Percentiles rank a stretch among this genome's conserved stretches.
phyloP scores from a whole-genome alignment of 1,139 yeast species.

The Yamadazyma friedrichii region DNA sequence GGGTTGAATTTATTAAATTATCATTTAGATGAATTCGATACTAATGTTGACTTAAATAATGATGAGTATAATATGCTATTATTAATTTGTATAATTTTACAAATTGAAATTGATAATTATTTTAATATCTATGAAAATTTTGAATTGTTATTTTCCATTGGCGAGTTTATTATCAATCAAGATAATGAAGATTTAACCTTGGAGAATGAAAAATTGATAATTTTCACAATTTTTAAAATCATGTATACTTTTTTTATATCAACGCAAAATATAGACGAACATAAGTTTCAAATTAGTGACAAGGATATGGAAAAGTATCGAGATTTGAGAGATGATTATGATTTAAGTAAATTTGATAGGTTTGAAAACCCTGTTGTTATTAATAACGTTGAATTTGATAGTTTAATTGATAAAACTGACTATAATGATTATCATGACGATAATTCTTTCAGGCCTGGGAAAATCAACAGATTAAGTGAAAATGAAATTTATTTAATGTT shows the following conservation, averaged over 20 bases:
- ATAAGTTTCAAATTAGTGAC: constrained; percentile 38
- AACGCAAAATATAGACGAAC: constrained; percentile 38
- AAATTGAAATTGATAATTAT: constrained; percentile 36
- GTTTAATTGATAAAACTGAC: constrained; percentile 11
- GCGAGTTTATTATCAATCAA: constrained; percentile 26
- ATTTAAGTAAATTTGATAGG: constrained; percentile 21
- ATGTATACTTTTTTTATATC: constrained; percentile 35
- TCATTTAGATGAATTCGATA: constrained; percentile 45
- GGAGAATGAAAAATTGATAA: constrained; percentile 16
- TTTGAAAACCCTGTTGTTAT: constrained; percentile 5
- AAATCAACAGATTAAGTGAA: constrained; percentile 9
- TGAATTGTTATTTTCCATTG: constrained; percentile 43
- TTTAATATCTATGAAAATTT: constrained; percentile 45
- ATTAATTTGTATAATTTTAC: constrained; percentile 32
- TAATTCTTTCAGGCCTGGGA: constrained; percentile 9
- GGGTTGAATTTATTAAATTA: constrained; percentile 35
- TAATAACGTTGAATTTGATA: background rate
- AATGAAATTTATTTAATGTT: constrained; percentile 39
- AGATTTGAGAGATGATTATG: constrained; percentile 37
- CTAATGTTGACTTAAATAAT: constrained; percentile 19
- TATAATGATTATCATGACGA: constrained; percentile 13
- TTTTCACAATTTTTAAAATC: constrained; percentile 29
- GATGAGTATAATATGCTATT: constrained; percentile 25
- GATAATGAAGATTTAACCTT: constrained; percentile 9
- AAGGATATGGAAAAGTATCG: constrained; percentile 30